These are phyloP conservation scores for Camelina sativa DNA, from an alignment of 345 rosid species.

Conservation along the genomic window DNA sequence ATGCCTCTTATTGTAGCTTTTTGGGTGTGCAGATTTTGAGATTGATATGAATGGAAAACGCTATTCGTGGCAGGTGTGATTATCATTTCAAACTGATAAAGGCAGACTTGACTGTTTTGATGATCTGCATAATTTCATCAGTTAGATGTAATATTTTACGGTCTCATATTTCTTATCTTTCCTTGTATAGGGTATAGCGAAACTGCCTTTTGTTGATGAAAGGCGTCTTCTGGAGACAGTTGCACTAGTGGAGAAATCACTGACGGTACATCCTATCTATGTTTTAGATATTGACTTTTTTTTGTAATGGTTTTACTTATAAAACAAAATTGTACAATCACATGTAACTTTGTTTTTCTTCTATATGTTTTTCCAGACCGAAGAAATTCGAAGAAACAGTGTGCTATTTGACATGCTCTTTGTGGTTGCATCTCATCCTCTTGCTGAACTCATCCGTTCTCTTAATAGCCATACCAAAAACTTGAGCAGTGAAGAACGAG, in stretches of 20 bases:
- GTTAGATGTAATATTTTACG: conserved; percentile 10
- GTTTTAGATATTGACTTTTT: not conserved
- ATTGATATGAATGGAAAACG: conserved; percentile 97
- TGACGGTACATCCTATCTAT: conserved; percentile 59
- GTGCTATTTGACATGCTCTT: conserved; percentile 77
- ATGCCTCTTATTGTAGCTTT: conserved; percentile 32
- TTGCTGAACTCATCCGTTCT: conserved; percentile 72
- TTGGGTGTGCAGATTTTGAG: conserved; percentile 69
- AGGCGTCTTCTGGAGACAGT: conserved; percentile 80
- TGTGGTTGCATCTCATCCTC: conserved; percentile 72
- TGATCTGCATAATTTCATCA: not conserved
- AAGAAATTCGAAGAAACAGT: conserved; percentile 87
- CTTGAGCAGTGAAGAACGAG: conserved; percentile 51
- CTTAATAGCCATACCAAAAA: conserved; percentile 67
- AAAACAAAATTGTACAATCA: not conserved
- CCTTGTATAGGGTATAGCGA: conserved; percentile 70
- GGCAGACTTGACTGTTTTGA: not conserved
- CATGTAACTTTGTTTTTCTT: conserved; percentile 14
- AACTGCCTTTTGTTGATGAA: conserved; percentile 93
- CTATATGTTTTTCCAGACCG: conserved; percentile 53
- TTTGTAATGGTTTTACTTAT: not conserved
- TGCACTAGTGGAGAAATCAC: conserved; percentile 60
- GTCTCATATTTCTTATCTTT: conserved; percentile 19
- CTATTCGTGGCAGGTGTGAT: conserved; percentile 82
- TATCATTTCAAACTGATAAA: conserved; percentile 29